Base-by-base conservation (phyloP, 371 early-diverging fungal species). In the Parasitella parasitica region DNA sequence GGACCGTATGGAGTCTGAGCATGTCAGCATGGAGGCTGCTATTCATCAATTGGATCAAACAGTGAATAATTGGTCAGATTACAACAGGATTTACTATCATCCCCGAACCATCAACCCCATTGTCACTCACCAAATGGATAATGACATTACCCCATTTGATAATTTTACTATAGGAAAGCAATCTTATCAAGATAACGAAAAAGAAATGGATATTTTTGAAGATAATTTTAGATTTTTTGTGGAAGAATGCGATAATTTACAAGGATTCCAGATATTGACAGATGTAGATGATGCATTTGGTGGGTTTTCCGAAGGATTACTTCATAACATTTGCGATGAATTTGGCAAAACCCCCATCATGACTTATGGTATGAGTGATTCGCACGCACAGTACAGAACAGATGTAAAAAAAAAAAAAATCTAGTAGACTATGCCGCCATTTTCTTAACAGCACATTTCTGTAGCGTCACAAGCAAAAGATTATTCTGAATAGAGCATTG, bases 181-280 rank as follows among this genome's bases (percentile, higher is more conserved):
- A 18, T 84, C 92, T 5, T 92, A 87, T 48, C 64, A 55, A 0
- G 89, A 89, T 2, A 80, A 78, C 6, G 87, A 92, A 38, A 84
- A 80, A 67, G 87, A 84, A 36, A 64, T 64, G 1, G 86, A 87
- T 3, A 64, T 87, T 4, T 85, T 92, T 28, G 97, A 96, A 18
- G 89, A 90, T 18, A 82, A 83, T 22, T 76, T 96, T 32, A 83
- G 97, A 5, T 76, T 77, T 39, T 90, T 93, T 70, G 84, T 86
- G 1, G 97, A 96, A 70, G 94, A 91, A 61, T 91, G 93, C 63
- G 97, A 96, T 67, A 76, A 78, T 15, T 69, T 94, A 32, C 95
- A 92, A 78, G 94, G 94, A 0, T 92, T 95, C 60, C 92, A 94
- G 73, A 67, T 93, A 0, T 26, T 94, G 35, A 82, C 89, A 0